Conservation (phyloP, 2,329 filamentous ascomycete species). For the Pseudopithomyces chartarum region DNA sequence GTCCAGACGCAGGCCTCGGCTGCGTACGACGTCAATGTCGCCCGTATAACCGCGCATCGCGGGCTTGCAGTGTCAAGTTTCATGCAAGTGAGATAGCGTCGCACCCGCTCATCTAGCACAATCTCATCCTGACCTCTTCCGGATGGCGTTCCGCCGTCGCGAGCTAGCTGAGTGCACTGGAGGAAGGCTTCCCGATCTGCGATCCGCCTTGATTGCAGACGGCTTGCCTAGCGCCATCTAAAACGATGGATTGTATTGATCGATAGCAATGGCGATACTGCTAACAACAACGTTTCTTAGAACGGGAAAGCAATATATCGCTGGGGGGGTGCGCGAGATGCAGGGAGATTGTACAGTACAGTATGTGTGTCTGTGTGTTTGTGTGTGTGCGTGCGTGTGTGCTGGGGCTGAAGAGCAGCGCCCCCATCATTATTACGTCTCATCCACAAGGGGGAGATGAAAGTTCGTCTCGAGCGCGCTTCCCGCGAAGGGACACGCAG, state of each 20-base stretch:
- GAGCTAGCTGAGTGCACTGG: background rate
- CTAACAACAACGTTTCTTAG: background rate
- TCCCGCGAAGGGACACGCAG: conserved; percentile 5
- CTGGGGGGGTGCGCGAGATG: too few relatives aligned
- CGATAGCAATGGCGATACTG: background rate
- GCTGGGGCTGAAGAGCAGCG: too few relatives aligned
- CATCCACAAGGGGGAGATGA: background rate
- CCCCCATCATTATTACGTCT: too few relatives aligned
- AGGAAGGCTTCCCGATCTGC: background rate
- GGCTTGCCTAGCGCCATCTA: conserved; percentile 7
- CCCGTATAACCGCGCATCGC: background rate
- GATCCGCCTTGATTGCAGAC: too few relatives aligned
- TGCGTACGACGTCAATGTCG: conserved; percentile 3
- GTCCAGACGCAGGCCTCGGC: conserved; percentile 10
- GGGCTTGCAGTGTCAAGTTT: conserved; percentile 3
- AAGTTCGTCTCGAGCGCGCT: conserved; percentile 1
- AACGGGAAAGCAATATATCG: background rate
- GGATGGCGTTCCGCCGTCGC: background rate
- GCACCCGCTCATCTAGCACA: conserved; percentile 11
- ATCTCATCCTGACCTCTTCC: conserved; percentile 3
- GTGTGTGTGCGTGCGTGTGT: too few relatives aligned
- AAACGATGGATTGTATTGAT: conserved; percentile 6
- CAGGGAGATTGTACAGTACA: too few relatives aligned
- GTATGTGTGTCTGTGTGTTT: too few relatives aligned
- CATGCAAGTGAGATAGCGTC: conserved; percentile 16